Evolutionary conservation across 768 basidiomycete species (phyloP), one percentile per base, ranked within the genome.

Genomic region (Cystobasidiopsis lactophilus): DNA sequence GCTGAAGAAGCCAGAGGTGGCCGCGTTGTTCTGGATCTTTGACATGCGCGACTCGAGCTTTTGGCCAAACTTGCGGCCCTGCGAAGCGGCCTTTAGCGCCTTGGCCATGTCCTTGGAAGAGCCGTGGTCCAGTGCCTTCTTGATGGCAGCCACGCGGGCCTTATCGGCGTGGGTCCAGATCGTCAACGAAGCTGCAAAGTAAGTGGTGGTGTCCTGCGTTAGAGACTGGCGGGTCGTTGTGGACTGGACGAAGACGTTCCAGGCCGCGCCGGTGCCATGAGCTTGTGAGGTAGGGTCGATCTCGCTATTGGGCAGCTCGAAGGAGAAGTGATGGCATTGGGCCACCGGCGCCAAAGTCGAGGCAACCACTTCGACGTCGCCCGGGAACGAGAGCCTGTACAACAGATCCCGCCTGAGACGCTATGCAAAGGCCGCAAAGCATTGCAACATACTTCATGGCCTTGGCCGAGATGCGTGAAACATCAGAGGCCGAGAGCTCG

Each of bases 101-200:
- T 41, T 46, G 13, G 48, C 46, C 19, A 63, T 43, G 26, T 53
- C 54, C 21, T 26, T 26, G 2, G 47, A 41, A 2, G 29, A 41
- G 21, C 7, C 9, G 10, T 19, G 40, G 7, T 9, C 19, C 40
- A 43, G 40, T 19, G 40, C 24, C 47, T 79, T 74, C 21, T 85
- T 77, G 60, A 89, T 88, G 1, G 85, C 85, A 14, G 72, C 73
- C 51, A 80, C 79, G 45, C 86, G 78, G 60, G 86, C 80, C 0
- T 79, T 78, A 63, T 95, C 89, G 19, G 86, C 86, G 62, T 89
- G 86, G 3, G 83, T 85, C 86, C 86, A 96, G 1, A 93, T 85
- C 1, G 85, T 86, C 54, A 96, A 72, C 59, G 85, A 85, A 35
- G 91, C 85, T 44, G 85, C 86, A 63, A 93, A 77, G 64, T 85